Evolutionary conservation across 805 yeast species (phyloP).

Genomic region (Spathaspora gorwiae): DNA sequence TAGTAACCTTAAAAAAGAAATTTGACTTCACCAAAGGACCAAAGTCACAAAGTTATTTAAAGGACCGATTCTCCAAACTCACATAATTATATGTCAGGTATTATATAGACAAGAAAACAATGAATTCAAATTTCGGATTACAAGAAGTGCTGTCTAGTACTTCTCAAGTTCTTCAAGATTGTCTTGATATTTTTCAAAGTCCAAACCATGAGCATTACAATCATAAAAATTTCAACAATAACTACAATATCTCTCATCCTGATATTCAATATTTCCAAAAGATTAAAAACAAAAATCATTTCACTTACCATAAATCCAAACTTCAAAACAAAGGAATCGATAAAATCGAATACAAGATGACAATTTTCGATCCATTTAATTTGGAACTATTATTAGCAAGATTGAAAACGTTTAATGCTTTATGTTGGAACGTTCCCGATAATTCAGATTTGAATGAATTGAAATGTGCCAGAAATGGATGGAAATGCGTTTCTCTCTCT

Average conservation of each 20-base stretch:
- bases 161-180: slow-evolving; percentile 21
- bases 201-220: slow-evolving; percentile 12
- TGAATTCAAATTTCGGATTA: slow-evolving; percentile 11
- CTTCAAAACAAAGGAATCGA: slow-evolving; percentile 8
- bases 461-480: slow-evolving; percentile 48
- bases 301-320: slow-evolving; percentile 31
- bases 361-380: slow-evolving; percentile 36
- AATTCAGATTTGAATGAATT: slow-evolving; percentile 38
- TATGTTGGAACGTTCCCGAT: slow-evolving; percentile 44
- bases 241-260: slow-evolving; percentile 14
- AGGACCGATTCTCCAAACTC: no score
- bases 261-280: slow-evolving; percentile 36
- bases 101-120: not conserved
- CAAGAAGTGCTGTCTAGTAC: slow-evolving; percentile 13
- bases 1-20: no score
- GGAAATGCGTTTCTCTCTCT: slow-evolving; percentile 41
- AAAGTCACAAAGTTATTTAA: no score
- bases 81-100: no score
- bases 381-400: slow-evolving; percentile 33
- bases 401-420: slow-evolving; percentile 38
- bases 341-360: slow-evolving; percentile 10
- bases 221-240: slow-evolving; percentile 7
- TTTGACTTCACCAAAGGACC: no score
- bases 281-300: slow-evolving; percentile 34
- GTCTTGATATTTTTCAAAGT: slow-evolving; percentile 15